Evolutionary conservation across 2,329 filamentous ascomycete genomes (phyloP), one percentile per base, ranked within the genome.

Genomic region (Fonsecaea erecta): DNA sequence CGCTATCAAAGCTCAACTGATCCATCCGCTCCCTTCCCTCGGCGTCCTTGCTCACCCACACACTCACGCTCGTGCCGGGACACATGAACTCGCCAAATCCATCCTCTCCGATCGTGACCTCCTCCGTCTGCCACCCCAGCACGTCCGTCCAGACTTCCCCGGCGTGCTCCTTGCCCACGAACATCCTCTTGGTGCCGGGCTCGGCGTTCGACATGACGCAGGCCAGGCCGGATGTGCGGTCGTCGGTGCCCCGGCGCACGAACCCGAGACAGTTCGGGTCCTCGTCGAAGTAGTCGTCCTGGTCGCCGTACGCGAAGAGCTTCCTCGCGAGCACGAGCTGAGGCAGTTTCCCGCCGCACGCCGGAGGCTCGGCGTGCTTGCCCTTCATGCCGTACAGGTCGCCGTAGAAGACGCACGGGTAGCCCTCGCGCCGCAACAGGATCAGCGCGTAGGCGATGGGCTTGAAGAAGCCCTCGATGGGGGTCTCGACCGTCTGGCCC

Each of bases 391-490:
- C 88, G 74, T 89, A 90, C 0, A 91, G 74, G 72, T 91, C 88
- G 26, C 88, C 88, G 73, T 88, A 91, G 74, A 92, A 92, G 37
- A 90, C 78, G 70, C 86, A 90, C 0, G 89, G 89, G 37, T 86
- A 83, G 16, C 88, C 88, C 35, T 85, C 79, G 24, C 64, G 24
- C 12, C 87, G 84, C 28, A 92, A 84, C 1, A 93, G 83, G 62
- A 92, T 91, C 52, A 92, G 81, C 0, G 88, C 80, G 75, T 92
- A 91, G 12, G 89, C 90, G 16, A 92, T 80, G 0, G 88, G 84
- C 75, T 91, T 91, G 79, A 92, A 90, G 77, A 85, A 88, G 28
- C 82, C 80, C 62, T 86, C 83, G 46, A 92, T 85, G 1, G 84
- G 84, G 0, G 86, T 85, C 70, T 84, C 67, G 30, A 71, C 69